phyloP scores from a whole-genome alignment of 352 stramenopile species.

The Bremia lactucae region DNA sequence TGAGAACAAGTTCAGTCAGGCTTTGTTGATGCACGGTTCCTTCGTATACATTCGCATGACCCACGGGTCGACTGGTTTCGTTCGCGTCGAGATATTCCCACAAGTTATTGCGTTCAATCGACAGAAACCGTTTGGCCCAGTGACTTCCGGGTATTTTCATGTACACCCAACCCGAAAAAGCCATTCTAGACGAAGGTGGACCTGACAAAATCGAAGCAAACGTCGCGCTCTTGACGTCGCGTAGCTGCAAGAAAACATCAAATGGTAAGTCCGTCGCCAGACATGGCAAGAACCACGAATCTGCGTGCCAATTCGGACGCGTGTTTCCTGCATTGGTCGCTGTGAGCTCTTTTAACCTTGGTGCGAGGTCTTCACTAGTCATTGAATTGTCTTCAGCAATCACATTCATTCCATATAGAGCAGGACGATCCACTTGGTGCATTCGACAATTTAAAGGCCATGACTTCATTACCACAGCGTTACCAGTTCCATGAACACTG shows the following conservation, averaged over 20 bases:
- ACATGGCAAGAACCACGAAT: slow-evolving; percentile 56
- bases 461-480: slow-evolving; percentile 34
- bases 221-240: slow-evolving; percentile 15
- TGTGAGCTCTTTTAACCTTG: slow-evolving; percentile 32
- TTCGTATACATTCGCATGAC: slow-evolving; percentile 67
- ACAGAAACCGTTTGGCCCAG: slow-evolving; percentile 62
- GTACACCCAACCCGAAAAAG: slow-evolving; percentile 38
- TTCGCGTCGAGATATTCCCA: slow-evolving; percentile 69
- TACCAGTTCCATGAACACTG: slow-evolving; percentile 56
- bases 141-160: slow-evolving; percentile 51
- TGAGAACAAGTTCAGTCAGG: slow-evolving; percentile 39
- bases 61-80: slow-evolving; percentile 46
- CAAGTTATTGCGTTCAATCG: slow-evolving; percentile 59
- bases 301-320: slow-evolving; percentile 37
- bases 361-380: slow-evolving; percentile 17
- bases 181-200: slow-evolving; percentile 10
- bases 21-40: slow-evolving; percentile 49
- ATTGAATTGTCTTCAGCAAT: slow-evolving; percentile 55
- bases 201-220: slow-evolving; percentile 7
- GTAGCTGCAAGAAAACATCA: slow-evolving; percentile 47
- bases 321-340: slow-evolving; percentile 6
- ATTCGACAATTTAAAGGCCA: slow-evolving; percentile 20
- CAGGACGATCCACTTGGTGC: slow-evolving; percentile 24
- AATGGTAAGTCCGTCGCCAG: slow-evolving; percentile 50
- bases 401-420: slow-evolving; percentile 60